Evolutionary conservation across 306 rosid species (phyloP), one percentile per base, ranked within the genome.

Genomic region (Quercus gilva): DNA sequence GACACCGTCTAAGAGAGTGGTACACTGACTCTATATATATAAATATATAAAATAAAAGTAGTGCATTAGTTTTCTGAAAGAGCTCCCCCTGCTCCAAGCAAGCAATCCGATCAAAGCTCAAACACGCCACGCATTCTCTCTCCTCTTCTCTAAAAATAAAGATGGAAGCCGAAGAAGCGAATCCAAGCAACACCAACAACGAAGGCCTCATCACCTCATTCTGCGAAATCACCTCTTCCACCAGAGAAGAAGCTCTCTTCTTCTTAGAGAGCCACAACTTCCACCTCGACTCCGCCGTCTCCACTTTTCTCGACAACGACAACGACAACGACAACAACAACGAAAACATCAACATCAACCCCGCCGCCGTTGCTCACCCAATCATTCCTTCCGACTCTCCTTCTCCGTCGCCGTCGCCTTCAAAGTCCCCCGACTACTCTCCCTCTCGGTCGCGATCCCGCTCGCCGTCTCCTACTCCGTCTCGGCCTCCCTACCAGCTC

Each of bases 281-380:
- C 87, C 94, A 91, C 79, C 97, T 95, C 56, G 97, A 95, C 80
- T 90, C 97, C 57, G 99, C 99, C 86, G 92, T 95, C 72, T 86
- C 97, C 0, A 86, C 99, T 25, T 92, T 91, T 82, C 70, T 92
- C 3, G 97, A 95, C 79, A 82, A 82, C 82, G 37, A 6, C 75
- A 0, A 6, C 85, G 19, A 2, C 81, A 25, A 9, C 80, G 2
- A 5, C 83, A 2, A 19, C 49, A 23, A 17, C 74, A 68, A 57
- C 63, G 23, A 58, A 4, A 18, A 59, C 23, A 23, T 9, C 31
- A 6, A 59, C 23, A 4, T 9, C 31, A 59, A 23, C n/a, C 35
- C 37, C 72, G 1, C 76, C 25, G 45, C 81, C 76, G 67, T 37
- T 71, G 41, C 18, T 25, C 70, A 18, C 35, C 75, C 80, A 15